Evolutionary conservation across 352 stramenopile genomes (phyloP).

Genomic region (Globisporangium spiculum): DNA sequence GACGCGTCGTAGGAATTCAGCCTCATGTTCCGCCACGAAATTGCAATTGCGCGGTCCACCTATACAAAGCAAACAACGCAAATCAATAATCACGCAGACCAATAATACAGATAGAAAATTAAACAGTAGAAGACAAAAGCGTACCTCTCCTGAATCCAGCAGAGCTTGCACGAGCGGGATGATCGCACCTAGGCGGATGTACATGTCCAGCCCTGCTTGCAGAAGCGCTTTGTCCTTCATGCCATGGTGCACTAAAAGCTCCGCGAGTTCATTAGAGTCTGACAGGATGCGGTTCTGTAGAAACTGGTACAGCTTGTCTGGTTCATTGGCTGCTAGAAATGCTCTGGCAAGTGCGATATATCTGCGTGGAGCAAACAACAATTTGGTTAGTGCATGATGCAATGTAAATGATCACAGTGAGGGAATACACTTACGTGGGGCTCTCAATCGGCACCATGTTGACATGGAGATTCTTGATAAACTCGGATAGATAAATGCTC

Average conservation of each 20-base stretch:
- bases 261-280: conserved; percentile 58
- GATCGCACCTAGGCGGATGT: conserved; percentile 49
- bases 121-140: neutral
- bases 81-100: neutral
- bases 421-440: conserved; percentile 41
- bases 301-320: conserved; percentile 62
- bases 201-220: conserved; percentile 70
- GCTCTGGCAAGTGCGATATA: conserved; percentile 51
- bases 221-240: conserved; percentile 29
- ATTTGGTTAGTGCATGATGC: neutral
- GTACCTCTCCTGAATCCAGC: conserved; percentile 48
- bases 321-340: conserved; percentile 41
- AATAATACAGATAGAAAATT: neutral
- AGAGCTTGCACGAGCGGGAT: conserved; percentile 43
- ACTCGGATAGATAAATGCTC: conserved; percentile 61
- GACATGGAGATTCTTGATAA: conserved; percentile 53
- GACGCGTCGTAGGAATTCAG: conserved; percentile 36
- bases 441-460: conserved; percentile 53
- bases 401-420: neutral
- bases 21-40: conserved; percentile 46
- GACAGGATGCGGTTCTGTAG: conserved; percentile 54
- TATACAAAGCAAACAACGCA: conserved; percentile 8
- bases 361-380: conserved; percentile 19
- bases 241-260: conserved; percentile 40
- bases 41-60: conserved; percentile 41